Base-by-base conservation (phyloP, 1,284 basidiomycete genomes). In the Ganoderma lucidum region DNA sequence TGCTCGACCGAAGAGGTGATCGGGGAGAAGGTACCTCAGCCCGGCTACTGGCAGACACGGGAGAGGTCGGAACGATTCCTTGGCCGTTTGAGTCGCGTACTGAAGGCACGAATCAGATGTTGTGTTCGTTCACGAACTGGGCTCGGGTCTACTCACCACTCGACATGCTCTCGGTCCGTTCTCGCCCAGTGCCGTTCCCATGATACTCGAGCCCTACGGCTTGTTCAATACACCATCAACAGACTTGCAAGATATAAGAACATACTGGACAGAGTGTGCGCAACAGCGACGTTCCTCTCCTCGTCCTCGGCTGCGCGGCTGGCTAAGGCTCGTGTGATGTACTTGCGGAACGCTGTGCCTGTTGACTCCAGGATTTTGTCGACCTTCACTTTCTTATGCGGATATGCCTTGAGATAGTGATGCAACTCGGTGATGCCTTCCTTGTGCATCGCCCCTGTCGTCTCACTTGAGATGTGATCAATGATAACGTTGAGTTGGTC, bases 341-440 rank as follows among this genome's bases (percentile, higher is more conserved):
- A 95, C 78, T 95, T 95, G 66, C 91, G 86, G 83, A 95, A 95
- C 1, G 92, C 92, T 35, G 93, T 87, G 2, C 93, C 93, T 2
- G 94, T 95, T 3, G 91, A 88, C 76, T 95, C 93, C 6, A 96
- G 83, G 82, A 96, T 87, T 77, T 94, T 92, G 74, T 96, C 94
- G 19, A 98, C 95, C 68, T 93, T 91, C 5, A 88, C 84, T 76
- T 92, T 89, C 79, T 97, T 96, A 74, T 96, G 93, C 0, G 97
- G 97, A 77, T 98, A 91, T 39, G 91, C 90, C 81, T 97, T 97
- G 75, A 98, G 83, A 84, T 97, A 99, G 59, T 96, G 92, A 78
- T 99, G 96, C 53, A 99, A 83, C 75, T 97, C 96, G n/a, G 95
- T 96, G 69, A 99, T 97, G 5, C 96, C 96, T 81, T 96, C 92